A percentile compares a stretch with the other conserved stretches of the same genome.
Conservation (phyloP, 2,329 filamentous ascomycete species). For the Diplodia intermedia region DNA sequence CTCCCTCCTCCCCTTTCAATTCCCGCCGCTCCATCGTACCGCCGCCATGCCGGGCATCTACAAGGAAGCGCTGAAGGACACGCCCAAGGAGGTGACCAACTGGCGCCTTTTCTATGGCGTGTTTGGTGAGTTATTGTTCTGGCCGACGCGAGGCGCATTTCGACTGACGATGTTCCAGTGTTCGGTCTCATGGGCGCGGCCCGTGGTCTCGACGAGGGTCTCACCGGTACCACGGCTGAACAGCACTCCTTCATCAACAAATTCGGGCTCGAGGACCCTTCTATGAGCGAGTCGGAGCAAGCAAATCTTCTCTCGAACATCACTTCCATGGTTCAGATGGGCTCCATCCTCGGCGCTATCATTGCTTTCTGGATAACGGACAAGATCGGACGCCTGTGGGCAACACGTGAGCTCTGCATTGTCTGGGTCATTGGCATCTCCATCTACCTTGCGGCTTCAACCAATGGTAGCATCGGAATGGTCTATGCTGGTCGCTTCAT, state of each 20-base stretch:
- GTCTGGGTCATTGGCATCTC: slow-evolving; percentile 52
- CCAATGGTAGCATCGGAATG: slow-evolving; percentile 50
- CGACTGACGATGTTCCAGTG: slow-evolving; percentile 36
- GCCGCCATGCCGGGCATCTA: slow-evolving; percentile 35
- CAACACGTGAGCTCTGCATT: slow-evolving; percentile 51
- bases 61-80: slow-evolving; percentile 62
- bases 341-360: slow-evolving; percentile 73
- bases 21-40: not conserved
- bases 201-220: slow-evolving; percentile 79
- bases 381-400: slow-evolving; percentile 52
- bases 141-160: not conserved
- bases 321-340: slow-evolving; percentile 81
- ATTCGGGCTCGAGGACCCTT: slow-evolving; percentile 46
- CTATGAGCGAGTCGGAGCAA: slow-evolving; percentile 41
- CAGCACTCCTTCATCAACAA: slow-evolving; percentile 46
- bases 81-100: slow-evolving; percentile 75
- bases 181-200: slow-evolving; percentile 80
- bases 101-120: slow-evolving; percentile 81
- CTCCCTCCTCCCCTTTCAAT: not conserved
- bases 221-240: slow-evolving; percentile 71
- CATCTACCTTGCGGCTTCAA: slow-evolving; percentile 49
- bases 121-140: slow-evolving; percentile 47
- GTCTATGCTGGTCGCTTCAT: slow-evolving; percentile 72
- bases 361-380: slow-evolving; percentile 62
- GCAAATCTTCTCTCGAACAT: slow-evolving; percentile 65